Percentiles rank a stretch among this genome's conserved stretches.
Evolutionary conservation across 768 basidiomycete species (phyloP).

Genomic region (Pisolithus orientalis): DNA sequence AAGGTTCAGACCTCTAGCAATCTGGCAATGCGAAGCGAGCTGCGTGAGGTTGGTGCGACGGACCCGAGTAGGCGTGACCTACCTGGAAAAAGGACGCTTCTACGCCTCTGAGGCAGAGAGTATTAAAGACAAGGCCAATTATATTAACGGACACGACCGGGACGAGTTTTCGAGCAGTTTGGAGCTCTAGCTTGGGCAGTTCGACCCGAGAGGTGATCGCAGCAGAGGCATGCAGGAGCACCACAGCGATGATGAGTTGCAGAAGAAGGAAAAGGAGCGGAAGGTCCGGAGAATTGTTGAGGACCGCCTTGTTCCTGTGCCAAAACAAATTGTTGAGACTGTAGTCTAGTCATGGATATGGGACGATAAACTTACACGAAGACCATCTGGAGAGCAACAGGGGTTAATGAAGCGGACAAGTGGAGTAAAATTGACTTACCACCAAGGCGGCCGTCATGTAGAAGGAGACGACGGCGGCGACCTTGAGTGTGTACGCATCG

Average conservation of each 20-base stretch:
- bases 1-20: conserved; percentile 78
- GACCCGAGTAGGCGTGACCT: background rate
- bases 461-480: conserved; percentile 68
- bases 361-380: conserved; percentile 34
- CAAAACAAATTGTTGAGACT: too few species aligned
- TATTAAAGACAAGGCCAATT: conserved; percentile 74
- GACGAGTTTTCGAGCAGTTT: conserved; percentile 49
- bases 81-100: conserved; percentile 83
- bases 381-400: conserved; percentile 35
- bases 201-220: conserved; percentile 43
- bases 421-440: conserved; percentile 35
- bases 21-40: conserved; percentile 34
- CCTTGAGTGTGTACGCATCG: conserved; percentile 36
- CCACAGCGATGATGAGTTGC: conserved; percentile 64
- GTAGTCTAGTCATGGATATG: background rate
- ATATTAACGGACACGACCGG: conserved; percentile 66
- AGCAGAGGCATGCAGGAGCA: conserved; percentile 53
- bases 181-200: conserved; percentile 49
- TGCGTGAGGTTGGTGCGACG: too few species aligned
- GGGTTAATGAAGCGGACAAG: background rate
- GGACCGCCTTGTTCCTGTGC: conserved; percentile 67
- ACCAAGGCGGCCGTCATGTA: conserved; percentile 75
- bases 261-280: conserved; percentile 63
- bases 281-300: conserved; percentile 58
- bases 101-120: conserved; percentile 68